phyloP scores from a whole-genome alignment of 2,329 filamentous ascomycete species.

The Trichoderma sp. region DNA sequence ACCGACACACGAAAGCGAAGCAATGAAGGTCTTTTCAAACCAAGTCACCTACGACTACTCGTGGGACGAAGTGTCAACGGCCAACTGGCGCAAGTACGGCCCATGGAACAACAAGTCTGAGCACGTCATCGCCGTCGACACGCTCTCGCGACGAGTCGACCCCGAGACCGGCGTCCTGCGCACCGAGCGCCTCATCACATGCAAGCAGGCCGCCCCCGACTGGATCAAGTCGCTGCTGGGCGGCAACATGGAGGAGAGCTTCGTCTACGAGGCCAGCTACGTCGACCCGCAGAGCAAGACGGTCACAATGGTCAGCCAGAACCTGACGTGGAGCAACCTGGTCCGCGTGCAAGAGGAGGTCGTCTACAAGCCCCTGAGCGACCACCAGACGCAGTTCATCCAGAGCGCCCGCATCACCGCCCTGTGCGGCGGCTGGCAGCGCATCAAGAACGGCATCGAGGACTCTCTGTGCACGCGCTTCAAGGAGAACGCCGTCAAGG shows the following conservation, averaged over 20 bases:
- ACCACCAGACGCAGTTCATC: slow-evolving; percentile 72
- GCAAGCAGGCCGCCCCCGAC: slow-evolving; percentile 66
- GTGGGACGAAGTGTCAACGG: slow-evolving; percentile 96
- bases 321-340: slow-evolving; percentile 89
- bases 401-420: slow-evolving; percentile 94
- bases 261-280: slow-evolving; percentile 94
- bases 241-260: slow-evolving; percentile 70
- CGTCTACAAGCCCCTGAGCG: slow-evolving; percentile 67
- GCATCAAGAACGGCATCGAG: slow-evolving; percentile 94
- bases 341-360: slow-evolving; percentile 93
- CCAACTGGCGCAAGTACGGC: slow-evolving; percentile 98
- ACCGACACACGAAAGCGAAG: slow-evolving; percentile 24
- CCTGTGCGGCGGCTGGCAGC: slow-evolving; percentile 94
- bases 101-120: slow-evolving; percentile 99
- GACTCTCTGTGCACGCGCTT: slow-evolving; percentile 87
- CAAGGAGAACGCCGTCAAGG: slow-evolving; percentile 86
- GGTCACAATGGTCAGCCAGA: slow-evolving; percentile 95
- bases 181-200: slow-evolving; percentile 64
- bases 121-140: slow-evolving; percentile 95
- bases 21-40: slow-evolving; percentile 96
- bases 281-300: slow-evolving; percentile 82
- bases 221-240: slow-evolving; percentile 83
- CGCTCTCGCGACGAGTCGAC: slow-evolving; percentile 69
- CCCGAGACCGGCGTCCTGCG: slow-evolving; percentile 59
- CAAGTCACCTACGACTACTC: slow-evolving; percentile 92